phyloP scores from a whole-genome alignment of 148 eudicot genomes.

The Camellia lanceoleosa region DNA sequence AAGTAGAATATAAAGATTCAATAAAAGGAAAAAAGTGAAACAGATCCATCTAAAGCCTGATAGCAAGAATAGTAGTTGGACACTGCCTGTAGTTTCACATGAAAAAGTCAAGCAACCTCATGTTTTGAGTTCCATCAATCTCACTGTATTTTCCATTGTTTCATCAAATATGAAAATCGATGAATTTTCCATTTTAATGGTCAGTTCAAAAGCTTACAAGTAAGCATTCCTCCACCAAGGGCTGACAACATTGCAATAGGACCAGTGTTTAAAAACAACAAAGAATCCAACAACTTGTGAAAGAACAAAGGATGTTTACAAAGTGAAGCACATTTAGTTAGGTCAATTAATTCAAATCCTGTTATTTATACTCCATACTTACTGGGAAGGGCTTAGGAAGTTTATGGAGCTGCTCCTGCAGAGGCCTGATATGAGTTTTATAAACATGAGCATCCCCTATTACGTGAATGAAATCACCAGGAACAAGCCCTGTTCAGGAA shows the following conservation, averaged over 20 bases:
- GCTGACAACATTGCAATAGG: not conserved
- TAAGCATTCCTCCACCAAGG: not conserved
- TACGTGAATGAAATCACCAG: conserved; percentile 23
- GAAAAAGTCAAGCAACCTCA: not conserved
- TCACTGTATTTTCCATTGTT: not conserved
- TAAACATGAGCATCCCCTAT: conserved; percentile 28
- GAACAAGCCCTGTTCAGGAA: conserved; percentile 14
- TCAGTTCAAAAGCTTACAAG: not conserved
- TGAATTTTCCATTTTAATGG: not conserved
- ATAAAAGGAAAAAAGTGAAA: not conserved
- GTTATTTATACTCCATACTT: not conserved
- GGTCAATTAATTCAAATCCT: not conserved
- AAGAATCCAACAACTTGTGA: not conserved
- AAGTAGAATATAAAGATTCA: not conserved
- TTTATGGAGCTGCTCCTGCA: conserved; percentile 19
- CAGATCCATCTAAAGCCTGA: not conserved
- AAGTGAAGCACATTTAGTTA: not conserved
- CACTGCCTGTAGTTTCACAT: not conserved
- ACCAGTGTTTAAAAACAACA: not conserved
- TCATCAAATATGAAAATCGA: not conserved
- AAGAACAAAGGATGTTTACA: not conserved
- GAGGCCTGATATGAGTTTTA: conserved; percentile 16
- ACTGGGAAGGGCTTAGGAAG: conserved; percentile 22
- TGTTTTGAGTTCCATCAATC: not conserved
- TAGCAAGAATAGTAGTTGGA: not conserved